Conservation (phyloP, 2,329 filamentous ascomycete species). For the Neonectria punicea region DNA sequence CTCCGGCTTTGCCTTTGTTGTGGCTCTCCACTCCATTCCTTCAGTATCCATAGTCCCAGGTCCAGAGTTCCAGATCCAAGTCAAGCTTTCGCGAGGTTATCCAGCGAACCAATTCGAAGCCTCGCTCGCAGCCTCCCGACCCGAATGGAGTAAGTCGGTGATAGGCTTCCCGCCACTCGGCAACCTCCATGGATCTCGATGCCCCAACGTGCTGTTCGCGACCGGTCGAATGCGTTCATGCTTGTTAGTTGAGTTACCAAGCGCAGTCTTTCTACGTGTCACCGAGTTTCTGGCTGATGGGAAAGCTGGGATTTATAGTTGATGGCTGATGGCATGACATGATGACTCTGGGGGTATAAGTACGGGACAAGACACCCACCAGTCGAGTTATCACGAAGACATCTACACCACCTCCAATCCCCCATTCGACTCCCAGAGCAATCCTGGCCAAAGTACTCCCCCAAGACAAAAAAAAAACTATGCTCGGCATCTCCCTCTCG, state of each 20-base stretch:
- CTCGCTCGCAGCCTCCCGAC: background rate
- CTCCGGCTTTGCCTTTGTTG: background rate
- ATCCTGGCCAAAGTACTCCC: background rate
- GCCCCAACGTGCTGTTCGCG: background rate
- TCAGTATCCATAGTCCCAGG: background rate
- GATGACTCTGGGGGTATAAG: background rate
- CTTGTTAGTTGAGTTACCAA: background rate
- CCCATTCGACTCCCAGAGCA: background rate
- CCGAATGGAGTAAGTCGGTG: background rate
- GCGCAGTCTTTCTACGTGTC: background rate
- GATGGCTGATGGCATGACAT: background rate
- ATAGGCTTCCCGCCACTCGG: conserved; percentile 1
- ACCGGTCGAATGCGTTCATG: background rate
- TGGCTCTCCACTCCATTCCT: background rate
- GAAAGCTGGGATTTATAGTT: background rate
- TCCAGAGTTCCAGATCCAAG: background rate
- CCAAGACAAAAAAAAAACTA: conserved; percentile 11
- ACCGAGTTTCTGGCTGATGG: background rate
- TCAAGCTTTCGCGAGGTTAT: background rate
- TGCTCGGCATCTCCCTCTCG: conserved; percentile 36
- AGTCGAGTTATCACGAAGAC: background rate
- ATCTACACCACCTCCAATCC: background rate
- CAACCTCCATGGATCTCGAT: background rate
- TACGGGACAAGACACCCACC: background rate
- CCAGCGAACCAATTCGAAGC: background rate